Conservation (phyloP, 2,329 filamentous ascomycete genomes). For the Alternaria panax region DNA sequence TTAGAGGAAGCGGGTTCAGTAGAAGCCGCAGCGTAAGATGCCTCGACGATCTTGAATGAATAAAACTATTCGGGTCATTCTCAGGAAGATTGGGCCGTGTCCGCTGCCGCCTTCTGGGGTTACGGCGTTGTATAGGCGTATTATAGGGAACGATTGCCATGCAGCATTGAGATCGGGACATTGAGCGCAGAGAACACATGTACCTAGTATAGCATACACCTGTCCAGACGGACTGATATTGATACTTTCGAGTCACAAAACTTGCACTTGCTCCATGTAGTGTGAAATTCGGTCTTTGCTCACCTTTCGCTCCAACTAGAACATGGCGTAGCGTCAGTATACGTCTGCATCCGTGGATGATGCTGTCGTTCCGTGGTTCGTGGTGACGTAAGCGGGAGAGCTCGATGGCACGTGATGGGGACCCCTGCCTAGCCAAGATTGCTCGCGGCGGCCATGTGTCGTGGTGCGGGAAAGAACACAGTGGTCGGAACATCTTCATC, state of each 20-base stretch:
- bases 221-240: constrained; percentile 12
- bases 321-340: not conserved
- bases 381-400: constrained; percentile 20
- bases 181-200: constrained; percentile 27
- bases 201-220: constrained; percentile 28
- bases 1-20: constrained; percentile 29
- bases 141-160: constrained; percentile 22
- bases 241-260: not conserved
- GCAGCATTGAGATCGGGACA: constrained; percentile 24
- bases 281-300: not conserved
- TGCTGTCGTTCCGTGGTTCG: not conserved
- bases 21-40: constrained; percentile 25
- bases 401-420: constrained; percentile 13
- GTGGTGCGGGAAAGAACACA: constrained; percentile 36
- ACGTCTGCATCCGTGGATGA: not conserved
- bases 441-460: constrained; percentile 33
- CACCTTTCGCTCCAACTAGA: not conserved
- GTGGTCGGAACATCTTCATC: constrained; percentile 38
- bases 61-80: not conserved
- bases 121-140: constrained; percentile 24
- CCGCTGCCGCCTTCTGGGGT: constrained; percentile 2
- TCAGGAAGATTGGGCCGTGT: not conserved
- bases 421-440: constrained; percentile 22
- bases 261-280: not conserved
- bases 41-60: not conserved